phyloP scores from a whole-genome alignment of 169 alveolate genomes.

The Cryptosporidium ryanae region DNA sequence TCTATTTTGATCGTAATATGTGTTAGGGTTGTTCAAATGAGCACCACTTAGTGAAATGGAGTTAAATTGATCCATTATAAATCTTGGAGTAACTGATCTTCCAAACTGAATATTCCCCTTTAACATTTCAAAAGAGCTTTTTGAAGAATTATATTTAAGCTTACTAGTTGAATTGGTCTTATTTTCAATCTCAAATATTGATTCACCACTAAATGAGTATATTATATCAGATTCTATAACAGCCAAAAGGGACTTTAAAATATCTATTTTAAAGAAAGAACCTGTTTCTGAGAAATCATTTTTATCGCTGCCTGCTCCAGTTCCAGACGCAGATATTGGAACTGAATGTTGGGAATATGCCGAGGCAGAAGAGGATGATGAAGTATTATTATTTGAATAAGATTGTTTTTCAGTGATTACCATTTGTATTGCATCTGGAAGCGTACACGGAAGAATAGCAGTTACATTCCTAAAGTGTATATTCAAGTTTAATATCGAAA shows the following conservation, averaged over 20 bases:
- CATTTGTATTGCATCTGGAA: conserved; percentile 50
- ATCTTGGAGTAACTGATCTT: conserved; percentile 35
- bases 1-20: neutral
- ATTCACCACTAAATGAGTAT: conserved; percentile 32
- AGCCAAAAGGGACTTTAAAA: conserved; percentile 28
- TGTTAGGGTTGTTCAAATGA: neutral
- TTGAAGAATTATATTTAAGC: neutral
- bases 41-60: conserved; percentile 9
- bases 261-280: conserved; percentile 5
- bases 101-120: conserved; percentile 60
- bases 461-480: conserved; percentile 13
- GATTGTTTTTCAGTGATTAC: conserved; percentile 14
- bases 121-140: conserved; percentile 48
- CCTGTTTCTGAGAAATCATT: neutral
- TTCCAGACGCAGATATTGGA: conserved; percentile 8
- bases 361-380: neutral
- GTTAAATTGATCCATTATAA: conserved; percentile 14
- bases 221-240: conserved; percentile 9
- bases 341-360: neutral
- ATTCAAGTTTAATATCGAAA: conserved; percentile 10
- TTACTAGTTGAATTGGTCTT: conserved; percentile 10
- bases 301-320: neutral
- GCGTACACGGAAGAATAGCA: conserved; percentile 53
- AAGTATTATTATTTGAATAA: neutral
- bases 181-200: conserved; percentile 17